phyloP scores from a whole-genome alignment of 352 stramenopile species.

The Phytophthora gonapodyides region DNA sequence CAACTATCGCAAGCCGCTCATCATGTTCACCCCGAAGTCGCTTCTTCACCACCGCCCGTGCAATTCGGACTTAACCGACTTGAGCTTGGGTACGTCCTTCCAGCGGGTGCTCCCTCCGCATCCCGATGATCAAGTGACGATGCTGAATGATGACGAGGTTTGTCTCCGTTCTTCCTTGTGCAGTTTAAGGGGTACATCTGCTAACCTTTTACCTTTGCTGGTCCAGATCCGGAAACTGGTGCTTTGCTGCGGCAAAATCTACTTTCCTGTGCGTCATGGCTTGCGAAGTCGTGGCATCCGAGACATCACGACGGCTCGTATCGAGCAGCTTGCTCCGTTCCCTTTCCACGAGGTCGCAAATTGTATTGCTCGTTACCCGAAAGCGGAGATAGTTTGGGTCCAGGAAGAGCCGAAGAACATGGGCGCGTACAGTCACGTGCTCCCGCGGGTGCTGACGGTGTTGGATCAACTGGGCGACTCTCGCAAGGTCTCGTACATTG shows the following conservation, averaged over 20 bases:
- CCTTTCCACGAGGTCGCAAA: conserved; percentile 96
- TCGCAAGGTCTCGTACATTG: conserved; percentile 90
- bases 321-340: conserved; percentile 95
- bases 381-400: conserved; percentile 96
- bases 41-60: conserved; percentile 83
- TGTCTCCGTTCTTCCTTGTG: conserved; percentile 8
- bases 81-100: conserved; percentile 61
- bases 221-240: conserved; percentile 75
- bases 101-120: conserved; percentile 75
- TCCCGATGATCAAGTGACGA: conserved; percentile 66
- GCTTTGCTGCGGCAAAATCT: conserved; percentile 86
- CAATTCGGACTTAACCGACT: conserved; percentile 74
- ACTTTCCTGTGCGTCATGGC: conserved; percentile 75
- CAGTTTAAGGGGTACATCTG: neutral
- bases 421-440: conserved; percentile 95
- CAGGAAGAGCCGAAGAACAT: conserved; percentile 99
- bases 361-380: conserved; percentile 91
- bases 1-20: conserved; percentile 78
- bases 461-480: conserved; percentile 83
- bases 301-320: conserved; percentile 69
- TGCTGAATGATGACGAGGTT: conserved; percentile 70
- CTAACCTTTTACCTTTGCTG: conserved; percentile 20
- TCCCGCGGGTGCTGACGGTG: conserved; percentile 93
- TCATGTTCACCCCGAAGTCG: conserved; percentile 85
- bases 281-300: conserved; percentile 57